Evolutionary conservation across 2,329 filamentous ascomycete genomes (phyloP), one percentile per base, ranked within the genome.

Genomic region (Penicillium oxalicum): DNA sequence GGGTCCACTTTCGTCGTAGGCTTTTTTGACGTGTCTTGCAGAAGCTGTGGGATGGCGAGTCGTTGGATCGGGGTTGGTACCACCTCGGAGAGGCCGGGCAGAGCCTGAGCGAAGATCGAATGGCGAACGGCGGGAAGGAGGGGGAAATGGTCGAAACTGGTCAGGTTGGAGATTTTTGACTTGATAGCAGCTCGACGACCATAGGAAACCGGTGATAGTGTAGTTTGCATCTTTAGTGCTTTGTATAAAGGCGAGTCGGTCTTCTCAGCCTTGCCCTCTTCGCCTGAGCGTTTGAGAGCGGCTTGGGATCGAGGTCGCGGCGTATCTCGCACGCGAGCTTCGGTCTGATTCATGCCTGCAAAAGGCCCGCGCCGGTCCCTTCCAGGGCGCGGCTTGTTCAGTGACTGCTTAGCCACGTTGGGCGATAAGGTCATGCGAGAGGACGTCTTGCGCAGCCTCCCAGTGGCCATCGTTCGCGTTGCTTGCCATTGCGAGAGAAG

Each of bases 191-290:
- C 72, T 48, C 82, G 77, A 58, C 82, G 80, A 34, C 81, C 81
- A 64, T 96, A 96, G 0, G 88, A 81, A 4, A 97, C 77, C 3
- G 84, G 81, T 2, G 87, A 75, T 54, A 97, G 74, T 2, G 87
- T 78, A 44, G 83, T 82, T 66, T 96, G 91, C 91, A 97, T 97
- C 73, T 94, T 95, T 68, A 97, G 76, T 4, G 91, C 91, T 66
- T 94, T 91, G 69, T 81, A 86, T 6, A 79, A 70, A 42, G 74
- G 73, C 50, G 72, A 68, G 53, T 75, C 73, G 65, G 75, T 68
- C 58, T 73, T 71, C 57, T 71, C 61, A 49, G 62, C 53, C 52
- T 67, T 61, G 44, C 66, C 53, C 26, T 62, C 65, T 32, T 67
- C 62, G 27, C 62, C 62, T 45, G 73, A 62, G 51, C 70, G 66